Conservation (phyloP, 1,139 yeast genomes). For the Yamadazyma songkhlaensis region DNA sequence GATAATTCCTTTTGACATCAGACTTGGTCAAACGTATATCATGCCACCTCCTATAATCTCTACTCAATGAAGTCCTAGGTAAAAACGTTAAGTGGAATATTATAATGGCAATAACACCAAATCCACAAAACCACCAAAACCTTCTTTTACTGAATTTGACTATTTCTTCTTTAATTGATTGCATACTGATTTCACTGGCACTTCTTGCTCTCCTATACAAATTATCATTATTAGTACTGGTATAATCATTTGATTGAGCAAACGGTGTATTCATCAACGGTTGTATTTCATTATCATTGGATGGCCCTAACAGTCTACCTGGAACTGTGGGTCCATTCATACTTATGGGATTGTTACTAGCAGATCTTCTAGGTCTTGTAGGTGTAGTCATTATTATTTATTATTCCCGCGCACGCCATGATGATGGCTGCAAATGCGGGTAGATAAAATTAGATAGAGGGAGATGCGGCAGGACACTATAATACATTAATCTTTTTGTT, state of each 20-base stretch:
- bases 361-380: neutral
- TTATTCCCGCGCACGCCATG: neutral
- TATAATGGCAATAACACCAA: slow-evolving; percentile 52
- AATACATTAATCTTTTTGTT: neutral
- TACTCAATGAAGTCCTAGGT: slow-evolving; percentile 80
- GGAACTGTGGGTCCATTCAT: slow-evolving; percentile 1
- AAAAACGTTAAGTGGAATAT: slow-evolving; percentile 70
- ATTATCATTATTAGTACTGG: neutral
- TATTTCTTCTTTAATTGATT: slow-evolving; percentile 14
- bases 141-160: slow-evolving; percentile 29
- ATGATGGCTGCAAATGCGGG: slow-evolving; percentile 2
- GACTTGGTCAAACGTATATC: slow-evolving; percentile 58
- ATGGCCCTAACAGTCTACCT: neutral
- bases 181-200: slow-evolving; percentile 7
- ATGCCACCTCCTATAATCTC: slow-evolving; percentile 80
- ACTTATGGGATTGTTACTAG: slow-evolving; percentile 1
- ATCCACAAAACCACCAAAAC: slow-evolving; percentile 51
- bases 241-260: neutral
- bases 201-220: slow-evolving; percentile 7
- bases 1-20: slow-evolving; percentile 54
- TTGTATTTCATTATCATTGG: neutral
- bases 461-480: too few relatives aligned
- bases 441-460: too few relatives aligned
- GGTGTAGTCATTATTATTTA: slow-evolving; percentile 1
- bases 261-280: slow-evolving; percentile 1